Evolutionary conservation across 192 early-diverging fungal species (phyloP), one percentile per base, ranked within the genome.

Genomic region (Coemansia umbellata): DNA sequence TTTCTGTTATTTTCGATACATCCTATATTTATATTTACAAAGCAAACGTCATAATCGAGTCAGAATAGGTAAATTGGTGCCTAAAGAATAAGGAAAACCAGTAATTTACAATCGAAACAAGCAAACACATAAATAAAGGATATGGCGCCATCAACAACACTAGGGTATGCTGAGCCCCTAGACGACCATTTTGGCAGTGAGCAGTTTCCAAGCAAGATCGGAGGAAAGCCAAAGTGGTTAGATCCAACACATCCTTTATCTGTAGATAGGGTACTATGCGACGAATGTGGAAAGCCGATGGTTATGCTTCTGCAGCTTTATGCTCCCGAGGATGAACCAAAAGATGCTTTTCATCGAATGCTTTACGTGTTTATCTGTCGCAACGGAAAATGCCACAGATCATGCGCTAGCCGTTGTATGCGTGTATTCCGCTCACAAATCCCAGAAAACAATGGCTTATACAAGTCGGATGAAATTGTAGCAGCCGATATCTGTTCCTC

Each of bases 341-440:
- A 61, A 0, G 85, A 91, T 55, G 94, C 96, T 3, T 97, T 87
- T 58, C 93, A 95, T 58, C 84, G 96, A 32, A 85, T 85, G 48
- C 63, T 97, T 7, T 96, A 95, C 56, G 80, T 99, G 4, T 99
- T 96, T 62, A 84, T 87, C 62, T 99, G 96, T 75, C 90, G 88
- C 53, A 87, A 85, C 27, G 93, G 93, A 19, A 47, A 63, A 1
- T 98, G 96, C 69, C 87, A 94, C 51, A 77, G 69, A 32, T 66
- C 70, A 75, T 83, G 69, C 24, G 58, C 63, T 17, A 31, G n/a
- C 5, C 39, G 48, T 43, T 92, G 93, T 62, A 86, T 95, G 74
- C 93, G 89, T 37, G 90, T 88, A 30, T 86, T 84, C 57, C 82
- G 94, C 31, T 76, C 80, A 40, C 91, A 94, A 66, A 68, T 94